Conservation (phyloP, 2,329 filamentous ascomycete species). For the Pyricularia pennisetigena region DNA sequence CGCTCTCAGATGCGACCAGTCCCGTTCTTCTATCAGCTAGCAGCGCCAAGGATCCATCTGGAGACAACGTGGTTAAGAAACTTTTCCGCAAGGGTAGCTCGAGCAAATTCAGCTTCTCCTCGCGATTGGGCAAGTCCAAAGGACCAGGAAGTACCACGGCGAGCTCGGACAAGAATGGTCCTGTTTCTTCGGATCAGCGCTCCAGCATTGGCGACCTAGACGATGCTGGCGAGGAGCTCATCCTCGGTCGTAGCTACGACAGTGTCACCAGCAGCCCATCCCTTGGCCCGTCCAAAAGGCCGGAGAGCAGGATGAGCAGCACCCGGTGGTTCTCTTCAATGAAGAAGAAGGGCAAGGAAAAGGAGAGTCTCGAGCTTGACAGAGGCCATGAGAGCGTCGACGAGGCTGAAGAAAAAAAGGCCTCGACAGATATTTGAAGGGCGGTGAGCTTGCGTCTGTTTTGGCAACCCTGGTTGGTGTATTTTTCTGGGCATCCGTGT, state of each 20-base stretch:
- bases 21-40: conserved; percentile 30
- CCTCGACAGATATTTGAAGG: neutral
- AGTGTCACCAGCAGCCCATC: conserved; percentile 47
- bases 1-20: conserved; percentile 40
- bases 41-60: conserved; percentile 22
- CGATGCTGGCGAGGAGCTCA: conserved; percentile 31
- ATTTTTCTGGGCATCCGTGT: neutral
- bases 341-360: conserved; percentile 50
- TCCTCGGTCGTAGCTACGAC: conserved; percentile 41
- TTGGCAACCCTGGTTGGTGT: neutral
- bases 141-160: conserved; percentile 41
- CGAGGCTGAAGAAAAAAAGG: neutral
- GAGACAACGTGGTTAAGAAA: conserved; percentile 48
- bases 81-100: conserved; percentile 61
- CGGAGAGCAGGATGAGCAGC: conserved; percentile 5
- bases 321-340: conserved; percentile 38
- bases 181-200: conserved; percentile 35
- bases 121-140: conserved; percentile 38
- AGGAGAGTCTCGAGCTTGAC: conserved; percentile 46
- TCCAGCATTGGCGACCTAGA: conserved; percentile 49
- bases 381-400: conserved; percentile 16
- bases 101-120: conserved; percentile 54
- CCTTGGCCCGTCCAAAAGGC: conserved; percentile 35
- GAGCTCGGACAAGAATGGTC: conserved; percentile 40
- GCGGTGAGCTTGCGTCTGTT: neutral